phyloP scores from a whole-genome alignment of 2,329 filamentous ascomycete genomes.

The Ambrosiella beaveri region DNA sequence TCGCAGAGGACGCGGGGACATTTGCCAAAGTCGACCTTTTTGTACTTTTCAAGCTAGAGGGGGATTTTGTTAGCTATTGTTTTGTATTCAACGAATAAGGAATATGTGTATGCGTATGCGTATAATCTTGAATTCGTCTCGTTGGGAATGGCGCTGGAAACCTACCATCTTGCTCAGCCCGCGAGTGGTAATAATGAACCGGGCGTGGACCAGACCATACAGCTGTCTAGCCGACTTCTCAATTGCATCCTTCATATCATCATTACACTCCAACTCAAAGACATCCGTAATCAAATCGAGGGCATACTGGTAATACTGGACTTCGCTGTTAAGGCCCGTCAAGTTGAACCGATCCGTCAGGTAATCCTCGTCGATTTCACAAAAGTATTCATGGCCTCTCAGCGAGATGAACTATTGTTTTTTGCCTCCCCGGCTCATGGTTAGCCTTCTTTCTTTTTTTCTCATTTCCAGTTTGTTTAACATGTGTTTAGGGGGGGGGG shows the following conservation, averaged over 20 bases:
- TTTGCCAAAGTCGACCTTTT: conserved; percentile 94
- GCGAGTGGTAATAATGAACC: conserved; percentile 91
- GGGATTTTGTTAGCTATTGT: not conserved
- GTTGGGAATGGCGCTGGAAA: conserved; percentile 1
- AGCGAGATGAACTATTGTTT: conserved; percentile 77
- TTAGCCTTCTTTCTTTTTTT: not conserved
- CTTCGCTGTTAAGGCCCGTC: conserved; percentile 89
- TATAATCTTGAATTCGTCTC: not conserved
- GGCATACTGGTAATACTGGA: conserved; percentile 98
- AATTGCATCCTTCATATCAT: conserved; percentile 94
- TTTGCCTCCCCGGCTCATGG: not conserved
- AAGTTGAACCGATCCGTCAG: conserved; percentile 96
- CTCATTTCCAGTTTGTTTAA: not conserved
- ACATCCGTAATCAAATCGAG: conserved; percentile 94
- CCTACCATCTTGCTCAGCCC: conserved; percentile 90
- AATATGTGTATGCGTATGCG: too few species aligned
- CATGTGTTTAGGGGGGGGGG: too few species aligned
- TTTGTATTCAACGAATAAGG: not conserved
- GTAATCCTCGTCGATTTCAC: conserved; percentile 98
- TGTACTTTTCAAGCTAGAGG: conserved; percentile 89
- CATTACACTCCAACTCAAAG: conserved; percentile 95
- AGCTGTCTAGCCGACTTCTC: conserved; percentile 93
- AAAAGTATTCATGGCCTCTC: conserved; percentile 96
- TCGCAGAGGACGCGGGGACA: conserved; percentile 93
- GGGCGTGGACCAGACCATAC: conserved; percentile 87